Percentiles rank a stretch among this genome's conserved stretches.
Conservation (phyloP, 2,329 filamentous ascomycete species). For the Podosphaera fusca region DNA sequence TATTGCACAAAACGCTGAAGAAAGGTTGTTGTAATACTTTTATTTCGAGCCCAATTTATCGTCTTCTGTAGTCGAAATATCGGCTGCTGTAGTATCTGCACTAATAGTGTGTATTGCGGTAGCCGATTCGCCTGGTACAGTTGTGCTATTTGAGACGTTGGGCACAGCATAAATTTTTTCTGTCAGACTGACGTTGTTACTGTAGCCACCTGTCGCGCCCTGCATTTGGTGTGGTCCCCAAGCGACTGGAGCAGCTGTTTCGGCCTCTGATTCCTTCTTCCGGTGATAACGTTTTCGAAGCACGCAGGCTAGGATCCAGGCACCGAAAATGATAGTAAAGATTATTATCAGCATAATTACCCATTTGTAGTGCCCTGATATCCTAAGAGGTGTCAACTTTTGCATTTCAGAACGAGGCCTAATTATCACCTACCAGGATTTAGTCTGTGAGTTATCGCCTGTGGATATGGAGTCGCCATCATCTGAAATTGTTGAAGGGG, state of each 20-base stretch:
- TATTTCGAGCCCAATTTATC: too few species aligned
- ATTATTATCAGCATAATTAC: slow-evolving; percentile 61
- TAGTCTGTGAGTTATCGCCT: background rate
- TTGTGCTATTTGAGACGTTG: background rate
- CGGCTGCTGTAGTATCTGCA: background rate
- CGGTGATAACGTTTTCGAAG: slow-evolving; percentile 53
- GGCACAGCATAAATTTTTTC: background rate
- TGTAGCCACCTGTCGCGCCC: slow-evolving; percentile 10
- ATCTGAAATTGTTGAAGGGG: slow-evolving; percentile 3
- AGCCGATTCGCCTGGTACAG: background rate
- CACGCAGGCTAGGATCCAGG: slow-evolving; percentile 45
- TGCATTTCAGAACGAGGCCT: background rate
- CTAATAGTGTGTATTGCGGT: background rate
- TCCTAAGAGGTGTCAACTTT: slow-evolving; percentile 22
- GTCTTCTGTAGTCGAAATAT: too few species aligned
- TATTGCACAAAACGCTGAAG: too few species aligned
- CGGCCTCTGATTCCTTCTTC: slow-evolving; percentile 32
- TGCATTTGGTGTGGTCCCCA: slow-evolving; percentile 19
- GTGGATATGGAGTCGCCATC: slow-evolving; percentile 5
- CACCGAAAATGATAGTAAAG: slow-evolving; percentile 39
- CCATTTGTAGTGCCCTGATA: slow-evolving; percentile 53
- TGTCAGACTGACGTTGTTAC: slow-evolving; percentile 6
- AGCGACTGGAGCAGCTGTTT: slow-evolving; percentile 17
- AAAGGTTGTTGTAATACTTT: too few species aligned
- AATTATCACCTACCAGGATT: background rate